These are phyloP conservation scores for Kodamaea sp. DNA, from an alignment of 1,139 yeast species.

Conservation along the genomic window DNA sequence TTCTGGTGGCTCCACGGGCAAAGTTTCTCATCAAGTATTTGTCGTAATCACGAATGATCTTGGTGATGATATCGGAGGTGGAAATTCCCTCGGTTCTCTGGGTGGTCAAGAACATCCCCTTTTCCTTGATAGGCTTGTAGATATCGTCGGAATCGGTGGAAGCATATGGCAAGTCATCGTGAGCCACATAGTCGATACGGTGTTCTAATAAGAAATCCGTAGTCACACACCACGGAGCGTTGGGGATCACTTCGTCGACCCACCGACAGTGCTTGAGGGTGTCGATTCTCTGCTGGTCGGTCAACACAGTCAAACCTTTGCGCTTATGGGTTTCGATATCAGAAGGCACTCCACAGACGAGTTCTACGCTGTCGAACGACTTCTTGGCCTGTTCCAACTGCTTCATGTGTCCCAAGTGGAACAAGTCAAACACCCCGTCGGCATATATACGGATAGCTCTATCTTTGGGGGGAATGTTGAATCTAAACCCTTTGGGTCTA, in stretches of 20 bases:
- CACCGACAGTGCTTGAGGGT: constrained; percentile 88
- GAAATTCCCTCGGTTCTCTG: constrained; percentile 97
- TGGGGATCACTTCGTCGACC: constrained; percentile 95
- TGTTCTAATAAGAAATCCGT: constrained; percentile 77
- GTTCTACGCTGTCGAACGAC: constrained; percentile 78
- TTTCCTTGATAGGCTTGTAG: constrained; percentile 85
- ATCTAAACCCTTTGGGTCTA: constrained; percentile 68
- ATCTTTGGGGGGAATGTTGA: constrained; percentile 82
- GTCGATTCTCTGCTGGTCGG: constrained; percentile 86
- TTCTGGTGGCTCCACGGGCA: constrained; percentile 95
- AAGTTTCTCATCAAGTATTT: constrained; percentile 95
- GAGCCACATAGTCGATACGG: constrained; percentile 93
- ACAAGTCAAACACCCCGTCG: constrained; percentile 95
- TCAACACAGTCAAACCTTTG: constrained; percentile 88
- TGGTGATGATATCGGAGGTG: constrained; percentile 93
- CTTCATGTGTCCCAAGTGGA: constrained; percentile 96
- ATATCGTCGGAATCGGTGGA: constrained; percentile 87
- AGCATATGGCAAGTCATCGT: constrained; percentile 94
- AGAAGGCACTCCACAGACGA: constrained; percentile 90
- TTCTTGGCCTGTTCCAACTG: constrained; percentile 93
- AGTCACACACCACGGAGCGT: constrained; percentile 96
- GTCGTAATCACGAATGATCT: constrained; percentile 92
- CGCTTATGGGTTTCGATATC: constrained; percentile 89
- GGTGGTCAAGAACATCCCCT: constrained; percentile 89
- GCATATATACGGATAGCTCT: constrained; percentile 92